Evolutionary conservation across 257 asterid species (phyloP).

Genomic region (Solanum sejunctum): DNA sequence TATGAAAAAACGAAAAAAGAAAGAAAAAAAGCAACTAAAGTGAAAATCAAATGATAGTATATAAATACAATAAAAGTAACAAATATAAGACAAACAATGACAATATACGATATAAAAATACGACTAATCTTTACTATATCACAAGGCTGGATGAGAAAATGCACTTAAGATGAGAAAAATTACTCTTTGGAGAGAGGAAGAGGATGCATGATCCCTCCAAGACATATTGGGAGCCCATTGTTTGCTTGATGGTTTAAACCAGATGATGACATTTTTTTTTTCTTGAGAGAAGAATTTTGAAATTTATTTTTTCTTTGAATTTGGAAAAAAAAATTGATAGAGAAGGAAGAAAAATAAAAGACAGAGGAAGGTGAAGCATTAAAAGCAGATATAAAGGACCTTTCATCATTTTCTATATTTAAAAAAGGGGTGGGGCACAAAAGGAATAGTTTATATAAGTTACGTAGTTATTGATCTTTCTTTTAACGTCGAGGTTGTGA

Average conservation of each 20-base stretch:
- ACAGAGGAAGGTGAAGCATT: not conserved
- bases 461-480: not conserved
- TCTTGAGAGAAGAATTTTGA: not conserved
- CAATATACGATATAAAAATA: no score
- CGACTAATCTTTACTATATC: no score
- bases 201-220: slow-evolving; percentile 19
- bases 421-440: not conserved
- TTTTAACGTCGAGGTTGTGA: no score
- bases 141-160: no score
- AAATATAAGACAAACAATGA: no score
- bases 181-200: slow-evolving; percentile 22
- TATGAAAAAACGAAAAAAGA: no score
- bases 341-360: not conserved
- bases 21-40: no score
- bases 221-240: slow-evolving; percentile 29
- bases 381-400: not conserved
- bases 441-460: not conserved
- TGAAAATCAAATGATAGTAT: no score
- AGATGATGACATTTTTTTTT: slow-evolving; percentile 9
- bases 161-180: not conserved
- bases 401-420: not conserved
- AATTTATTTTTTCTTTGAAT: not conserved
- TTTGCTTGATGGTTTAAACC: not conserved
- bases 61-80: no score
- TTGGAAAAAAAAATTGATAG: not conserved